Conservation (phyloP, 768 basidiomycete species). For the Ramaria sp. region DNA sequence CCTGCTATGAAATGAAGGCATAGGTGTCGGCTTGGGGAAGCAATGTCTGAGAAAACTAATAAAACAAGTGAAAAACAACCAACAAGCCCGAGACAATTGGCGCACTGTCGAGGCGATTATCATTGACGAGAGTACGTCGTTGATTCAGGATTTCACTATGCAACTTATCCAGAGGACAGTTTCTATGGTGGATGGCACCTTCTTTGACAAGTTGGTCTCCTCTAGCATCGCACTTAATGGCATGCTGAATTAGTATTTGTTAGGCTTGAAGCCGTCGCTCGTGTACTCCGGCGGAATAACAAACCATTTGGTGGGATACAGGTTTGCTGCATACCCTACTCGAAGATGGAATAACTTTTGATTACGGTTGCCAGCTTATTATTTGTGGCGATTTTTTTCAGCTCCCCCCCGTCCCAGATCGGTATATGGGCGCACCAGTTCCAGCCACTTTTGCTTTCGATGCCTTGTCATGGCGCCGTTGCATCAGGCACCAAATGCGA, state of each 20-base stretch:
- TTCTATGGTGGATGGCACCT: slow-evolving; percentile 44
- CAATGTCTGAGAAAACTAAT: slow-evolving; percentile 39
- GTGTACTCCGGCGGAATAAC: too few relatives aligned
- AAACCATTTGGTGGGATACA: slow-evolving; percentile 65
- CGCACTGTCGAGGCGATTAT: slow-evolving; percentile 50
- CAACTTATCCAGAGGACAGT: too few relatives aligned
- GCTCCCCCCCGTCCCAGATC: slow-evolving; percentile 66
- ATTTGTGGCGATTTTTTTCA: slow-evolving; percentile 89
- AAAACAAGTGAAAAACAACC: slow-evolving; percentile 44
- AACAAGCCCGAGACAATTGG: slow-evolving; percentile 55
- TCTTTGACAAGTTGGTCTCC: slow-evolving; percentile 54
- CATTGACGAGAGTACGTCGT: slow-evolving; percentile 68
- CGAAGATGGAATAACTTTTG: slow-evolving; percentile 8
- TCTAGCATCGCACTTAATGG: too few relatives aligned
- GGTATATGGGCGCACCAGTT: slow-evolving; percentile 14
- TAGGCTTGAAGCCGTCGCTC: too few relatives aligned
- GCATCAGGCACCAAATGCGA: slow-evolving; percentile 37
- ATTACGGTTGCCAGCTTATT: slow-evolving; percentile 42
- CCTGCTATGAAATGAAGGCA: neutral
- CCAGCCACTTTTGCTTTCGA: slow-evolving; percentile 63
- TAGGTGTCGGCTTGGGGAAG: slow-evolving; percentile 54
- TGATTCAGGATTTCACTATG: slow-evolving; percentile 8
- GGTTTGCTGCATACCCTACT: slow-evolving; percentile 47
- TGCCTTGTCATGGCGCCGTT: slow-evolving; percentile 56
- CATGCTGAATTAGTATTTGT: too few relatives aligned